Percentiles rank a stretch among this genome's conserved stretches.
Conservation (phyloP, 768 basidiomycete genomes). For the Dioszegia hungarica region DNA sequence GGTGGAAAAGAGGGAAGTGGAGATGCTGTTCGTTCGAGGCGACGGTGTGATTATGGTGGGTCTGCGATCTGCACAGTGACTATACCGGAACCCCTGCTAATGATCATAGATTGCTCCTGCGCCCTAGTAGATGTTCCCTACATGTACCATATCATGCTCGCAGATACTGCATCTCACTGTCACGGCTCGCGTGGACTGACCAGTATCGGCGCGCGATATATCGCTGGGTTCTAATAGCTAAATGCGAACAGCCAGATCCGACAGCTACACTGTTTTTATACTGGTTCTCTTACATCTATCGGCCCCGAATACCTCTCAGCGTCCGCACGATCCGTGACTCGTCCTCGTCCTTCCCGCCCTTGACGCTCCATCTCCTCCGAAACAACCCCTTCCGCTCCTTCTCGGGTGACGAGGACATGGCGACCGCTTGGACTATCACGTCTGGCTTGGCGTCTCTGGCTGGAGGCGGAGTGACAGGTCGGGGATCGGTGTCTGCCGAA, state of each 20-base stretch:
- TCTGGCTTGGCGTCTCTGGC: no score
- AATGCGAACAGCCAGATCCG: no score
- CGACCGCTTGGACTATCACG: no score
- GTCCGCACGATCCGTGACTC: constrained; percentile 1
- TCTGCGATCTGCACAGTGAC: background rate
- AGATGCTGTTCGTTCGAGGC: constrained; percentile 96
- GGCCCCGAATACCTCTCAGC: background rate
- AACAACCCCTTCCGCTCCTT: constrained; percentile 4
- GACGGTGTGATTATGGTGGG: constrained; percentile 90
- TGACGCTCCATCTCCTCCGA: constrained; percentile 7
- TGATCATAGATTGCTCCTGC: constrained; percentile 25
- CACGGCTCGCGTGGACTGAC: no score
- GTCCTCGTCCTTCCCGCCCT: background rate
- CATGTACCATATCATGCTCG: no score
- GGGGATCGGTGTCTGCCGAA: background rate
- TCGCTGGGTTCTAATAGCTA: no score
- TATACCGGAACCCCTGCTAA: constrained; percentile 5
- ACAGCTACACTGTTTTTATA: no score
- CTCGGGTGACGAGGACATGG: no score
- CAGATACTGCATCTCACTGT: no score
- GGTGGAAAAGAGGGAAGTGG: constrained; percentile 64
- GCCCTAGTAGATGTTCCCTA: constrained; percentile 13
- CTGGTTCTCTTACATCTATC: no score
- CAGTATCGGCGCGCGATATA: no score
- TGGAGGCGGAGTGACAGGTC: background rate